phyloP scores from a whole-genome alignment of 129 eudicot genomes.

The Apium graveolens region DNA sequence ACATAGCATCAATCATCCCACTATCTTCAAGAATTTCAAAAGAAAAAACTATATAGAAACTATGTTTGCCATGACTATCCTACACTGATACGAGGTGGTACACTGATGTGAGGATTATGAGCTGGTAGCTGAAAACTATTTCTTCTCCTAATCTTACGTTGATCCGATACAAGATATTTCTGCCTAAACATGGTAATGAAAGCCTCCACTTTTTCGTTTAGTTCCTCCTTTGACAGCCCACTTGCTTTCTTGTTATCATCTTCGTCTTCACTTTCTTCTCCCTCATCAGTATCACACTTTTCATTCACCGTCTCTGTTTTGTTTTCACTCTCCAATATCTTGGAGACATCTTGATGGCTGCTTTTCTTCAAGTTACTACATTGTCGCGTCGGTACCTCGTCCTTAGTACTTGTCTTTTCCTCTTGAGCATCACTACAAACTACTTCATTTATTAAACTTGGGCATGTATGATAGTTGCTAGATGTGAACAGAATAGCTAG shows the following conservation, averaged over 20 bases:
- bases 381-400: neutral
- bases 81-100: conserved; percentile 23
- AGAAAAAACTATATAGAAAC: neutral
- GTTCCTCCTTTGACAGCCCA: conserved; percentile 55
- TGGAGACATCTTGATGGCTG: neutral
- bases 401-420: conserved; percentile 5
- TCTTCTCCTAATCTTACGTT: conserved; percentile 27
- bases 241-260: conserved; percentile 15
- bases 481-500: conserved; percentile 81
- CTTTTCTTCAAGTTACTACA: neutral
- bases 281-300: neutral
- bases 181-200: conserved; percentile 83
- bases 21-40: neutral
- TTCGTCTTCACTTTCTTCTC: neutral
- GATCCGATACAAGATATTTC: conserved; percentile 60
- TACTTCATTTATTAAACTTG: conserved; percentile 21
- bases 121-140: conserved; percentile 10
- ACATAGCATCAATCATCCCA: neutral
- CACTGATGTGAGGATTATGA: no score
- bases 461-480: conserved; percentile 9
- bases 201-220: conserved; percentile 71
- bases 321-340: conserved; percentile 15
- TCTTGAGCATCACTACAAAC: conserved; percentile 2
- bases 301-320: conserved; percentile 3
- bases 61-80: neutral